phyloP scores from a whole-genome alignment of 139 green algal genomes.

The Trebouxia sp. region DNA sequence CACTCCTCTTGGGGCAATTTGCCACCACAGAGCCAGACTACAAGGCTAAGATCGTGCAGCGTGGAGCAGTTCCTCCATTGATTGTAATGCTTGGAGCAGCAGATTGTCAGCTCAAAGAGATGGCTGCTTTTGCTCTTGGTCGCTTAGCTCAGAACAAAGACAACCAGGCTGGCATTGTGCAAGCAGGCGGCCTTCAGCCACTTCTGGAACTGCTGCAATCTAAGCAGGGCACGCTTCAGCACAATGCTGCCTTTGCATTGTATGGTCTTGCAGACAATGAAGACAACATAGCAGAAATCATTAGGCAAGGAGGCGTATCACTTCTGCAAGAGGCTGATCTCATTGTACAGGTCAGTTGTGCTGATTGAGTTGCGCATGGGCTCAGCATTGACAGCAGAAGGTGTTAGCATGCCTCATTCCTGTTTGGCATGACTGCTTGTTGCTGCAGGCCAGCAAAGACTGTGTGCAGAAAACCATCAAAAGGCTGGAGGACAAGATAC shows the following conservation, averaged over 20 bases:
- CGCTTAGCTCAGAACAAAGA: constrained; percentile 91
- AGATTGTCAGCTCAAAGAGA: constrained; percentile 89
- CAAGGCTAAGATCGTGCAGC: constrained; percentile 78
- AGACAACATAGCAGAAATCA: constrained; percentile 95
- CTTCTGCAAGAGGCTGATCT: constrained; percentile 75
- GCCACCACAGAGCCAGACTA: constrained; percentile 85
- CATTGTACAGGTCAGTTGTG: constrained; percentile 62
- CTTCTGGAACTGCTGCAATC: constrained; percentile 93
- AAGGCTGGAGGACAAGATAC: constrained; percentile 88
- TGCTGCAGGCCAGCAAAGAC: constrained; percentile 76
- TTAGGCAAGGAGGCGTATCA: constrained; percentile 73
- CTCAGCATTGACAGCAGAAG: background rate
- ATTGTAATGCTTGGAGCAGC: constrained; percentile 86
- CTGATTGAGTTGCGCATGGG: background rate
- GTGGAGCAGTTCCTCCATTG: constrained; percentile 91
- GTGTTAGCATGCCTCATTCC: background rate
- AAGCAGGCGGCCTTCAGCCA: constrained; percentile 72
- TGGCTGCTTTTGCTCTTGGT: constrained; percentile 98
- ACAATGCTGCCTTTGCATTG: constrained; percentile 95
- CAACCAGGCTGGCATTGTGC: constrained; percentile 78
- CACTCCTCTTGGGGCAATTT: constrained; percentile 97
- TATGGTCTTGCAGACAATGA: constrained; percentile 97
- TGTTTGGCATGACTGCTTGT: background rate
- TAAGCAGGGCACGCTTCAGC: constrained; percentile 81
- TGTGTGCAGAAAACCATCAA: constrained; percentile 97